These are phyloP conservation scores for Chaetomium globosum DNA, from an alignment of 2,329 filamentous ascomycete species.

Conservation along the genomic window DNA sequence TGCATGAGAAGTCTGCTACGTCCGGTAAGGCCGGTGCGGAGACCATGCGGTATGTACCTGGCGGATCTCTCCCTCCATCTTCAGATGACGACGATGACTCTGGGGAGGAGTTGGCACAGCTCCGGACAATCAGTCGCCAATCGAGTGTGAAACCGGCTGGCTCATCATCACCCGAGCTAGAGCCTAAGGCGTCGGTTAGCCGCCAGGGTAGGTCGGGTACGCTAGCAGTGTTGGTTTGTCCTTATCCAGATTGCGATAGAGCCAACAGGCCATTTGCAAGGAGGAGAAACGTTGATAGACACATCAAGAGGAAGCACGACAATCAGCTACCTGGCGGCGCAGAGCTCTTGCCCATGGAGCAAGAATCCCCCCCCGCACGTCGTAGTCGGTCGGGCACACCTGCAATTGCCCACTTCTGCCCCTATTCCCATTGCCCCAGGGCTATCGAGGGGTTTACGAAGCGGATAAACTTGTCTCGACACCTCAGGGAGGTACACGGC, in stretches of 20 bases:
- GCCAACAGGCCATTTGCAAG: slow-evolving; percentile 5
- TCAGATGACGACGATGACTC: slow-evolving; percentile 25
- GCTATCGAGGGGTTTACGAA: slow-evolving; percentile 44
- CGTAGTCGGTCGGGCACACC: slow-evolving; percentile 28
- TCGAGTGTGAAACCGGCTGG: slow-evolving; percentile 25
- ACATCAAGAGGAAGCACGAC: slow-evolving; percentile 6
- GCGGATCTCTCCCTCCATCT: slow-evolving; percentile 1
- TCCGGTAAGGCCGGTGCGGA: slow-evolving; percentile 20
- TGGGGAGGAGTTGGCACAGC: slow-evolving; percentile 24
- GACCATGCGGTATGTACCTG: slow-evolving; percentile 39
- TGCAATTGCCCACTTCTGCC: slow-evolving; percentile 42
- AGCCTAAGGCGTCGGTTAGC: neutral
- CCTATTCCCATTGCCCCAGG: slow-evolving; percentile 44
- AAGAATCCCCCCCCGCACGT: neutral
- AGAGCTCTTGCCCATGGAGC: neutral
- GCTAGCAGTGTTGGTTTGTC: slow-evolving; percentile 36
- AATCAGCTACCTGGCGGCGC: neutral
- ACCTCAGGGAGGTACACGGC: slow-evolving; percentile 50
- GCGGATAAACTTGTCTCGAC: slow-evolving; percentile 45
- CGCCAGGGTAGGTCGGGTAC: slow-evolving; percentile 27
- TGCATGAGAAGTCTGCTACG: slow-evolving; percentile 42
- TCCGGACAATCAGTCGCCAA: slow-evolving; percentile 28
- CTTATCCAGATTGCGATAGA: slow-evolving; percentile 8
- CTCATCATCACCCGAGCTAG: slow-evolving; percentile 17
- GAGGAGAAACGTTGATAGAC: slow-evolving; percentile 28